Evolutionary conservation across 1,139 yeast species (phyloP).

Genomic region (Sugiyamaella paludigena): DNA sequence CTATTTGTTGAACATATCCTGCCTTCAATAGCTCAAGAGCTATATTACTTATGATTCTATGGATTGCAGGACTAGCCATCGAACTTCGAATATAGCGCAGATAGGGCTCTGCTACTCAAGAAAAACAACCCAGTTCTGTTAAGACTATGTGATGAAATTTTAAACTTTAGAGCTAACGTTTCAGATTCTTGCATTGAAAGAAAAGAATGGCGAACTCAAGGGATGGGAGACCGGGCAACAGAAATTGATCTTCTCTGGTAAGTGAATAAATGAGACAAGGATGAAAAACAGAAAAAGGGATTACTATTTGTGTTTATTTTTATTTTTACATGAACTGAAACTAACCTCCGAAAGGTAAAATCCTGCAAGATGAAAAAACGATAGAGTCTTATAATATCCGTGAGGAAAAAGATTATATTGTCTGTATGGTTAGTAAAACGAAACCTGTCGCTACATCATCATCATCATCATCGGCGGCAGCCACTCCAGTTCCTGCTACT

Average conservation of each 20-base stretch:
- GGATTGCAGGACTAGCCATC: not conserved
- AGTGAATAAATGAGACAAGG: constrained; percentile 20
- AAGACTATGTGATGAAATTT: not conserved
- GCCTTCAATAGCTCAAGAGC: not conserved
- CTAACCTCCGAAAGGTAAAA: constrained; percentile 50
- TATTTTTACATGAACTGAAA: not conserved
- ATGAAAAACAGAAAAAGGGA: not conserved
- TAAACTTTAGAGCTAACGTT: constrained; percentile 4
- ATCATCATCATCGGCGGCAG: constrained; percentile 25
- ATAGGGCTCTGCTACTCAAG: too few species aligned
- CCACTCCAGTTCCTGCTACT: constrained; percentile 31
- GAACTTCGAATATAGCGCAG: not conserved
- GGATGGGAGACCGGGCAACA: constrained; percentile 72
- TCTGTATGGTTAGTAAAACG: constrained; percentile 76
- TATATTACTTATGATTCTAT: not conserved
- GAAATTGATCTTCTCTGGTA: constrained; percentile 86
- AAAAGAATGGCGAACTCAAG: constrained; percentile 64
- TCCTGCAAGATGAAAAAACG: constrained; percentile 77
- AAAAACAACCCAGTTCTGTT: too few species aligned
- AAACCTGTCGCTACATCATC: constrained; percentile 32
- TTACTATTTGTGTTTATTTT: not conserved
- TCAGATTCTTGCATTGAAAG: constrained; percentile 66
- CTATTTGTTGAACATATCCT: not conserved
- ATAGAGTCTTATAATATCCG: constrained; percentile 72
- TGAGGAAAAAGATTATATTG: constrained; percentile 79